phyloP scores from a whole-genome alignment of 108 stramenopile species.

The Cylindrotheca fusiformis region DNA sequence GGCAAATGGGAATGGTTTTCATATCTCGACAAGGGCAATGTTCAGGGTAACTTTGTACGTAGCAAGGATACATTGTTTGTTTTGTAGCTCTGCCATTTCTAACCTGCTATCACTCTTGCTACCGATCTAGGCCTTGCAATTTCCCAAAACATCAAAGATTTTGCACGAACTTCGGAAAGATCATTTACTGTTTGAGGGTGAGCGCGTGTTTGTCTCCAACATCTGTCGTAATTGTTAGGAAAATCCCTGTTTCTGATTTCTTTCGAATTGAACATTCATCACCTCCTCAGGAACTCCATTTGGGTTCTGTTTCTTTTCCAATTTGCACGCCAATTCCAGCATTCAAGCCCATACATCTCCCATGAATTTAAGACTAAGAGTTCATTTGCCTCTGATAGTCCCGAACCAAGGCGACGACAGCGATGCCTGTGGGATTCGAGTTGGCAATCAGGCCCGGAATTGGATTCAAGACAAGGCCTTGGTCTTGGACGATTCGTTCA shows the following conservation, averaged over 20 bases:
- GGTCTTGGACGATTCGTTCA: constrained; percentile 94
- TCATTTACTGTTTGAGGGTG: constrained; percentile 28
- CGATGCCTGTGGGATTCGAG: constrained; percentile 79
- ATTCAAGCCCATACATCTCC: constrained; percentile 90
- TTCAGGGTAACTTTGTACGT: constrained; percentile 42
- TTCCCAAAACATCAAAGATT: constrained; percentile 69
- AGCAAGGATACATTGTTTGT: constrained; percentile 46
- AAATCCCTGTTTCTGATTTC: not conserved
- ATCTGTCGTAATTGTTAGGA: too few species aligned
- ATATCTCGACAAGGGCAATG: constrained; percentile 72
- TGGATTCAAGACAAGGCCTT: constrained; percentile 87
- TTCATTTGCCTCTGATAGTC: constrained; percentile 93
- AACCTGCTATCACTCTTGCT: too few species aligned
- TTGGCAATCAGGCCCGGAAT: constrained; percentile 67
- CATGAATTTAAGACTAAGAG: constrained; percentile 92
- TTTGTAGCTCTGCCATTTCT: too few species aligned
- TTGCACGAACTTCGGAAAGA: constrained; percentile 48
- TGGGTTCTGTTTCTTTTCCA: constrained; percentile 89
- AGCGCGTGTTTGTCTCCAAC: too few species aligned
- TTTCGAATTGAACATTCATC: too few species aligned
- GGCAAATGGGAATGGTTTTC: constrained; percentile 92
- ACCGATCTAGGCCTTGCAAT: constrained; percentile 33
- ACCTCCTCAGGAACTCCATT: constrained; percentile 72
- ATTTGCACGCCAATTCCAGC: constrained; percentile 49
- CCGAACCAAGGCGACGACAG: constrained; percentile 38